phyloP scores from a whole-genome alignment of 805 yeast genomes.

The Zygoascus biomembranicola region DNA sequence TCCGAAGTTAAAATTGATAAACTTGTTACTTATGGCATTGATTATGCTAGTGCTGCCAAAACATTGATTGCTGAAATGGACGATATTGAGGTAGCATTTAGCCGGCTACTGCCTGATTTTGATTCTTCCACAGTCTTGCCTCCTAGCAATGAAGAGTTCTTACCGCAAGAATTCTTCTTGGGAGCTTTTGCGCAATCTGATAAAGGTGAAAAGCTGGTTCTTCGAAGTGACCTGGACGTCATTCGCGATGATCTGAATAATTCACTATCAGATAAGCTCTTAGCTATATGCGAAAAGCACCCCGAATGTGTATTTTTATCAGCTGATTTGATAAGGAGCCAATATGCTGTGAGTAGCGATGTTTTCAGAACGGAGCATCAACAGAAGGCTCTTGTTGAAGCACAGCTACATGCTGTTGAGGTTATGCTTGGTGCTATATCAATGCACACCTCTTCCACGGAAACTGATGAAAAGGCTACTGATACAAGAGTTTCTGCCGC shows the following conservation, averaged over 20 bases:
- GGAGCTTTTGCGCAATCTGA: neutral
- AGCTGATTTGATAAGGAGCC: neutral
- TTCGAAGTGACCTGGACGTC: neutral
- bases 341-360: neutral
- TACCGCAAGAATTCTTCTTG: neutral
- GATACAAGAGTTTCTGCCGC: conserved; percentile 11
- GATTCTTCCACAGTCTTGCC: conserved; percentile 7
- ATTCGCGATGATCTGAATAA: neutral
- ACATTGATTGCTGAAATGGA: neutral
- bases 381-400: neutral
- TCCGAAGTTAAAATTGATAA: conserved; percentile 20
- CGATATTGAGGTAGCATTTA: neutral
- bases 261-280: neutral
- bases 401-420: neutral
- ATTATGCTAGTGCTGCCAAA: neutral
- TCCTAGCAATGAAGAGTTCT: conserved; percentile 5
- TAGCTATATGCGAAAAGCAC: neutral
- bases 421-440: conserved; percentile 1
- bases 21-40: conserved; percentile 9
- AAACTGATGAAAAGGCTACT: neutral
- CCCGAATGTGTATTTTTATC: neutral
- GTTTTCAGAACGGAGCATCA: neutral
- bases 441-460: neutral
- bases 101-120: neutral
- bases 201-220: neutral